These are phyloP conservation scores for Tulasnella sp. DNA, from an alignment of 768 basidiomycete species.

Conservation along the genomic window DNA sequence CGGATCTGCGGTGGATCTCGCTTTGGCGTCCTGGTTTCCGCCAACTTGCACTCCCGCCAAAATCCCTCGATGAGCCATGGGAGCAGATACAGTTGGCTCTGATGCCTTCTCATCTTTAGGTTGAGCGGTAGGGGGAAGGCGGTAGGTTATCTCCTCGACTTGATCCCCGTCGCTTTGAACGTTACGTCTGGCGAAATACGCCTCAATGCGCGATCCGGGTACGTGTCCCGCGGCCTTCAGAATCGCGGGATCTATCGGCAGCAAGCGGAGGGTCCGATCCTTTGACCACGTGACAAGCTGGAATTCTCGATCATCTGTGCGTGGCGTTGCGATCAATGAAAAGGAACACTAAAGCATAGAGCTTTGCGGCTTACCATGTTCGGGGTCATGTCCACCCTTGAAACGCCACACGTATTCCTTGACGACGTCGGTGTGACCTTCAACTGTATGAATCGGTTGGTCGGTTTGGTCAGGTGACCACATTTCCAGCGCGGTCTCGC, in stretches of 20 bases:
- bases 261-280: slow-evolving; percentile 85
- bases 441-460: slow-evolving; percentile 66
- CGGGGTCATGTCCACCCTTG: slow-evolving; percentile 48
- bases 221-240: slow-evolving; percentile 46
- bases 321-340: slow-evolving; percentile 35
- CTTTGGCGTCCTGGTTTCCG: background rate
- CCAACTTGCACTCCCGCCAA: slow-evolving; percentile 28
- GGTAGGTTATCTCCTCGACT: background rate
- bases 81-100: slow-evolving; percentile 26
- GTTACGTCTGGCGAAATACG: slow-evolving; percentile 19
- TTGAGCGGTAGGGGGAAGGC: slow-evolving; percentile 7
- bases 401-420: slow-evolving; percentile 98
- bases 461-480: slow-evolving; percentile 52
- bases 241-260: slow-evolving; percentile 72
- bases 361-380: slow-evolving; percentile 41
- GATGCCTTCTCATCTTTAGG: slow-evolving; percentile 13
- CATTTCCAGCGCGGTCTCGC: slow-evolving; percentile 80
- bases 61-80: slow-evolving; percentile 20
- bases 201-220: slow-evolving; percentile 30
- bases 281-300: slow-evolving; percentile 79
- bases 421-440: slow-evolving; percentile 88
- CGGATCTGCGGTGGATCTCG: background rate
- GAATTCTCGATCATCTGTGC: slow-evolving; percentile 52
- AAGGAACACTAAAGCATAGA: background rate
- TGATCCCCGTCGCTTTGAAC: background rate